These are phyloP conservation scores for Dichotomocladium elegans DNA, from an alignment of 371 early-diverging fungal genomes.

Conservation along the genomic window DNA sequence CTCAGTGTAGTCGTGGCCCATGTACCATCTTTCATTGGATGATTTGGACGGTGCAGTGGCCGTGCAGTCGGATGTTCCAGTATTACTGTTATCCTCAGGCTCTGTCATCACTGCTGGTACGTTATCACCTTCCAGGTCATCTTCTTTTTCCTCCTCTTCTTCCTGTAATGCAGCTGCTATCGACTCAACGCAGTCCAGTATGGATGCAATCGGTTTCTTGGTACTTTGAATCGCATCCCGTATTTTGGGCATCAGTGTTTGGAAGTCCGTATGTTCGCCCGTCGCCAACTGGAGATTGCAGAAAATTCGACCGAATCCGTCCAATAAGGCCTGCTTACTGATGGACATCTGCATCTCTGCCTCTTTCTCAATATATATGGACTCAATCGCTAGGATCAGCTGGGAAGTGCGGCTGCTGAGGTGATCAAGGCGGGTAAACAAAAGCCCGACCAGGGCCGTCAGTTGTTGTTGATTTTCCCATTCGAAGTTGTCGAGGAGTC, in stretches of 20 bases:
- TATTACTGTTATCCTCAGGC: too few relatives aligned
- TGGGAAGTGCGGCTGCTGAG: constrained; percentile 32
- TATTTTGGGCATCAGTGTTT: constrained; percentile 4
- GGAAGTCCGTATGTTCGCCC: constrained; percentile 8
- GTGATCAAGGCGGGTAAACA: constrained; percentile 46
- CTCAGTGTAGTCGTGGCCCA: constrained; percentile 70
- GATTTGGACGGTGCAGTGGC: too few relatives aligned
- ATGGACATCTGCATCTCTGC: constrained; percentile 1
- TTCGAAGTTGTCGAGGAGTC: constrained; percentile 3
- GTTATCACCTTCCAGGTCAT: too few relatives aligned
- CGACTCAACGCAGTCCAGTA: not conserved
- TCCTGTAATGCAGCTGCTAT: not conserved
- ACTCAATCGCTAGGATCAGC: constrained; percentile 26
- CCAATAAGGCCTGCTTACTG: constrained; percentile 46
- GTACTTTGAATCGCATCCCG: constrained; percentile 17
- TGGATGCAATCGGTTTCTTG: not conserved
- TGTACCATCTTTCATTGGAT: constrained; percentile 32
- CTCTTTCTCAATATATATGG: constrained; percentile 14
- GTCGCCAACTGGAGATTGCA: constrained; percentile 59
- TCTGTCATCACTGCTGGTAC: too few relatives aligned
- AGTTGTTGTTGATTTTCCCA: constrained; percentile 1
- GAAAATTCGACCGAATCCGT: constrained; percentile 60
- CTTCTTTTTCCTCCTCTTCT: too few relatives aligned
- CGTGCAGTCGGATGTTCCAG: too few relatives aligned
- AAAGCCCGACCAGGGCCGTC: constrained; percentile 26